Percentiles rank a stretch among this genome's conserved stretches.
phyloP scores from a whole-genome alignment of 176 grass and related monocot species.

The Aegilops umbellulata region DNA sequence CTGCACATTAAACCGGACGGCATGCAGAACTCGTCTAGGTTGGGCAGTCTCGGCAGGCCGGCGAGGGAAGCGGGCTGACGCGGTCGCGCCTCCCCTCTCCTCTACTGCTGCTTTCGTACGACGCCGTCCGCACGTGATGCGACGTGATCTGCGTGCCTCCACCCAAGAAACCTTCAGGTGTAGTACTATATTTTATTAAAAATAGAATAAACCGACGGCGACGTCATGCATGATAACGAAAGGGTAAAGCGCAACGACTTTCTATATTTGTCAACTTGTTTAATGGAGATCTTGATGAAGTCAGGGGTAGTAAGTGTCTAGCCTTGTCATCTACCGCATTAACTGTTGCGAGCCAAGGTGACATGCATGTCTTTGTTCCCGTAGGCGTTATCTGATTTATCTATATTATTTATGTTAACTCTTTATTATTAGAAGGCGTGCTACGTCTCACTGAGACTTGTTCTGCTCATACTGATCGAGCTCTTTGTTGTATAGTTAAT shows the following conservation, averaged over 20 bases:
- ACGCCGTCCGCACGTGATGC: not conserved
- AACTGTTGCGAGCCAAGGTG: not conserved
- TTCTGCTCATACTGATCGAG: not conserved
- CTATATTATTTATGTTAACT: too few species aligned
- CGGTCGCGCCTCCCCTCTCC: not conserved
- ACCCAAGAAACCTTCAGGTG: not conserved
- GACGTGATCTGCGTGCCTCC: not conserved
- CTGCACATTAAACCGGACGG: not conserved
- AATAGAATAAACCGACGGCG: not conserved
- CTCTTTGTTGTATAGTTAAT: not conserved
- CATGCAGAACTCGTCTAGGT: not conserved
- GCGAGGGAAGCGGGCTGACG: slow-evolving; percentile 5
- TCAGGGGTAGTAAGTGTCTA: not conserved
- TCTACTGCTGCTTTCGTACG: not conserved
- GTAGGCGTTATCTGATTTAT: not conserved
- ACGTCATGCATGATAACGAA: not conserved
- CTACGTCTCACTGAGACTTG: not conserved
- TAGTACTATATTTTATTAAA: too few species aligned
- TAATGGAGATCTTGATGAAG: not conserved
- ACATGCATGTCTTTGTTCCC: not conserved
- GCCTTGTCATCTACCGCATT: not conserved
- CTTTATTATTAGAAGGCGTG: not conserved
- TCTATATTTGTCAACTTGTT: not conserved
- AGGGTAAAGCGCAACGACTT: not conserved
- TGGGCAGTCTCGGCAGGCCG: not conserved